phyloP scores from a whole-genome alignment of 345 rosid genomes.

The Trapa bicornis region DNA sequence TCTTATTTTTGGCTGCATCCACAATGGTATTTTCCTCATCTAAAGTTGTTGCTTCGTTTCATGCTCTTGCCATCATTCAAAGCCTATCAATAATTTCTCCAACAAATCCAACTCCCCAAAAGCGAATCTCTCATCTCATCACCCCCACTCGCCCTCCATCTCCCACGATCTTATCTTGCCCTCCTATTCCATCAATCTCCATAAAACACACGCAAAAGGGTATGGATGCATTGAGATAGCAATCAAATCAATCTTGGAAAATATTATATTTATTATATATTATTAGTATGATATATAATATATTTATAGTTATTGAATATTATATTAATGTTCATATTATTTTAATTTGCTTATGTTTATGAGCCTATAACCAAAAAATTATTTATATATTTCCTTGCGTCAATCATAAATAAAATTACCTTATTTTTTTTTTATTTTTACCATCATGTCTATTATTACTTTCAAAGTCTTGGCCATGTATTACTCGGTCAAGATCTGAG shows the following conservation, averaged over 20 bases:
- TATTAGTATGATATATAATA: too few species aligned
- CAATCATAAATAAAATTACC: too few species aligned
- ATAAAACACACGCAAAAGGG: background rate
- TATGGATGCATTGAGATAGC: too few species aligned
- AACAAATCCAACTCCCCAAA: background rate
- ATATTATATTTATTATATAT: too few species aligned
- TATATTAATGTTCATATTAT: too few species aligned
- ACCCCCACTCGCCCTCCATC: background rate
- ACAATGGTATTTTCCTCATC: slow-evolving; percentile 7
- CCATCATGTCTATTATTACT: too few species aligned
- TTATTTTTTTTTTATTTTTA: too few species aligned
- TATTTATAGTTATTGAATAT: too few species aligned
- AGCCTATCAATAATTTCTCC: background rate
- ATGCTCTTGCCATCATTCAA: background rate
- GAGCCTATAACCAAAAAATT: too few species aligned
- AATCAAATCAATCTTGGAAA: too few species aligned
- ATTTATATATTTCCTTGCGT: too few species aligned
- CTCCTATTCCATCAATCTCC: background rate
- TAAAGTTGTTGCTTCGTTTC: slow-evolving; percentile 1
- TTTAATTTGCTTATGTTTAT: too few species aligned
- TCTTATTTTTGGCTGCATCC: slow-evolving; percentile 8
- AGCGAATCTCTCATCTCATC: background rate
- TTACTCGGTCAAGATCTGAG: background rate
- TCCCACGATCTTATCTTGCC: background rate
- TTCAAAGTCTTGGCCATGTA: background rate